Base-by-base conservation (phyloP, 148 eudicot genomes). In the Fagopyrum homotropicum region DNA sequence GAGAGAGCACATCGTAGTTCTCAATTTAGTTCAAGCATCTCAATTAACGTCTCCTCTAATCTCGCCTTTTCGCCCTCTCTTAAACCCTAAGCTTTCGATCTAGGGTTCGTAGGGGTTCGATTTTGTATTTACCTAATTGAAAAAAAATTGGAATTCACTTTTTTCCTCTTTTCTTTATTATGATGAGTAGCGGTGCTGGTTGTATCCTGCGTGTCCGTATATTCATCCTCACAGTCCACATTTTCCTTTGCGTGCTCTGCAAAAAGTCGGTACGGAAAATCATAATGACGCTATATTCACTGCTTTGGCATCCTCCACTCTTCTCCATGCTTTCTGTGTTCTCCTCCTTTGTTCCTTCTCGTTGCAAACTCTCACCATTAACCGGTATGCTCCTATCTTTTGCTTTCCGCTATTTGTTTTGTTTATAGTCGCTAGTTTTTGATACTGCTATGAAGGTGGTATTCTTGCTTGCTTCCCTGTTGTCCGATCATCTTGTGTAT, bases 171-270 rank as follows among this genome's bases (percentile, higher is more conserved):
- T 29, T 66, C 17, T 1, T 35, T 35, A 35, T 35, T 35, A 19
- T 40, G 46, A 35, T 43, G 19, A 43, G 9, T 11, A 11, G 15
- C 47, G 43, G 71, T 17, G 71, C 45, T 66, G n/a, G 46, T 43
- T 40, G 71, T 66, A 17, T 35, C 14, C 69, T 40, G 71, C 71
- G 71, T 66, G 71, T 66, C 71, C 71, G 46, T 46, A 46, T 66
- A 35, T 66, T 10, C 47, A 66, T 46, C 71, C 43, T 66, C 46
- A 35, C 17, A 12, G 45, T 40, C 71, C 71, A 66, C 71, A 66
- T 51, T 72, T 44, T 17, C 80, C 92, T 89, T 89, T 89, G 90
- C 90, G 88, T 89, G 86, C 79, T 22, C 16, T 66, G 74, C 74
- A 45, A 47, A 79, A 79, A 84, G 77, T 35, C 71, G 71, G 71